Conservation (phyloP, 495 filamentous ascomycete species). For the Bryoglossum gracile region DNA sequence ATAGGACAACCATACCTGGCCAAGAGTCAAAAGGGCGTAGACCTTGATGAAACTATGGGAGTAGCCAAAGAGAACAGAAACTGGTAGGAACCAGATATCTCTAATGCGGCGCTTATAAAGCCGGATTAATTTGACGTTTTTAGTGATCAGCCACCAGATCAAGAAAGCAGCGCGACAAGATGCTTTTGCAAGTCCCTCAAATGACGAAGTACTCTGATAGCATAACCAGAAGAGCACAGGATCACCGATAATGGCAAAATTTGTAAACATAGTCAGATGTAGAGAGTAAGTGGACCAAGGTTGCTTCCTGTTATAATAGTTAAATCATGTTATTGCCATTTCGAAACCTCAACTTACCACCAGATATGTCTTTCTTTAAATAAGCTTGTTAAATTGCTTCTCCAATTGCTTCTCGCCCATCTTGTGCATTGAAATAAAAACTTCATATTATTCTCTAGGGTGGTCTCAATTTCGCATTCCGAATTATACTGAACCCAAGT, state of each 20-base stretch:
- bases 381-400: slow-evolving; percentile 72
- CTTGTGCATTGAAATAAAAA: slow-evolving; percentile 71
- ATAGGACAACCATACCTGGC: background rate
- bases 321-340: background rate
- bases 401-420: slow-evolving; percentile 75
- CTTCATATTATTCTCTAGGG: slow-evolving; percentile 61
- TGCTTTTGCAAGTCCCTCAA: background rate
- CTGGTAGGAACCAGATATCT: background rate
- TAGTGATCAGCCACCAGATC: background rate
- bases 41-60: background rate
- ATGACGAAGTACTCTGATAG: background rate
- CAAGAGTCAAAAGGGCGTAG: background rate
- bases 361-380: slow-evolving; percentile 60
- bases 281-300: background rate
- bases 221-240: background rate
- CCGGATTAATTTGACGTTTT: background rate
- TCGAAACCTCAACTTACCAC: slow-evolving; percentile 43
- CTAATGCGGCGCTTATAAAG: background rate
- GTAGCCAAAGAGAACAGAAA: background rate
- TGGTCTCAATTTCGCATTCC: slow-evolving; percentile 67
- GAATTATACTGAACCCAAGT: slow-evolving; percentile 69
- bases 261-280: slow-evolving; percentile 1
- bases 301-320: background rate
- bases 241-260: slow-evolving; percentile 1
- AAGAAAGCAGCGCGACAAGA: background rate